Base-by-base conservation (phyloP, 495 filamentous ascomycete species). In the Talaromyces liani region DNA sequence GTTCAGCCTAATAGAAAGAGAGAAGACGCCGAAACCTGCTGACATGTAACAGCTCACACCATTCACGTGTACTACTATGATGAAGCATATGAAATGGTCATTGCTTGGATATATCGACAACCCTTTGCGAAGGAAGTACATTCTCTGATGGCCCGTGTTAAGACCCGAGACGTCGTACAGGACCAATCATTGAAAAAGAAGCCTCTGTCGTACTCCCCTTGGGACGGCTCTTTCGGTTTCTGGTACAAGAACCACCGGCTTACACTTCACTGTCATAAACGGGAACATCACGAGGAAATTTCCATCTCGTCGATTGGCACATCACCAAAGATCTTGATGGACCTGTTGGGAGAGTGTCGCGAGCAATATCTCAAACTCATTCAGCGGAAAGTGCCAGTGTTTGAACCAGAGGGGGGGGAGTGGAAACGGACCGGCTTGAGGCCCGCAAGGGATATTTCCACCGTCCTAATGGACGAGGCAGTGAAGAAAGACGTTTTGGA, bases 81-180 rank as follows among this genome's bases (percentile, higher is more conserved):
- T 49, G 63, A 72, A 67, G 68, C 58, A 57, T 72, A 72, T 62
- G 62, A 74, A 34, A 74, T 74, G 58, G 62, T 72, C 49, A 67
- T n/a, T n/a, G n/a, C n/a, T n/a, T n/a, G n/a, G n/a, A n/a, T n/a
- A n/a, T n/a, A n/a, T n/a, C n/a, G n/a, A 57, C 58, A 70, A 65
- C 66, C 62, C 41, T 72, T 73, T 64, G 60, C 69, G 61, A 3
- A 65, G 24, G 68, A 65, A 51, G 58, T 64, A 54, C 41, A 67
- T 54, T 69, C 62, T 49, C 67, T 69, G 14, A 63, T 72, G 47
- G 62, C 68, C 66, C 53, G 56, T 51, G 58, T 71, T 45, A 67
- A 68, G 53, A 67, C 64, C 22, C 63, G 53, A 51, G 49, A 24
- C 34, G 65, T 61, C 45, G 36, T 61, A 60, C 47, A 62, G 22